phyloP scores from a whole-genome alignment of 1,284 basidiomycete species.

The Sporisorium scitamineum region DNA sequence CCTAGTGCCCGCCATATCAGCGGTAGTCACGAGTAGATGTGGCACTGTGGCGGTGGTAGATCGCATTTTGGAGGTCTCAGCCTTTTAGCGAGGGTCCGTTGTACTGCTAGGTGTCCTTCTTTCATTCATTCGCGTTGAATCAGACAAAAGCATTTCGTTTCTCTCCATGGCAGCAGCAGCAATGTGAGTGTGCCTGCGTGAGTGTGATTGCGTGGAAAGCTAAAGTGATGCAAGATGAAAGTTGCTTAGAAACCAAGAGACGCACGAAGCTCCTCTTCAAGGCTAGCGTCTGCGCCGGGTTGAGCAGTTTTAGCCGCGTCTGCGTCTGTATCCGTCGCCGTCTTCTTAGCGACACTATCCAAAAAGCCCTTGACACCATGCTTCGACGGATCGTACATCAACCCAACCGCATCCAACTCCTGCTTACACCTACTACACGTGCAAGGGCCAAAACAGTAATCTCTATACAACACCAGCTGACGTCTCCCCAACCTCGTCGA shows the following conservation, averaged over 20 bases:
- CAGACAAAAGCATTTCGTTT: constrained; percentile 1
- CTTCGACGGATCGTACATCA: constrained; percentile 23
- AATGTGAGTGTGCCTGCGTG: neutral
- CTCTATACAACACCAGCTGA: constrained; percentile 73
- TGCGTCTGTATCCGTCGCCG: neutral
- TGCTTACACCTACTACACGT: constrained; percentile 74
- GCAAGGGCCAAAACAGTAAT: constrained; percentile 70
- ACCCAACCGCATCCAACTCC: constrained; percentile 72
- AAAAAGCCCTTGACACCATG: constrained; percentile 30
- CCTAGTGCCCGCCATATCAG: constrained; percentile 34
- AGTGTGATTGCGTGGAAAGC: neutral
- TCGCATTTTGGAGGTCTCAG: neutral
- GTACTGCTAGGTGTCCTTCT: neutral
- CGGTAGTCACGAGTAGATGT: constrained; percentile 31
- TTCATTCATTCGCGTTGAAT: neutral
- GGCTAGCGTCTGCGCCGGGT: neutral
- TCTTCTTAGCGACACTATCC: constrained; percentile 25
- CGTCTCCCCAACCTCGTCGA: constrained; percentile 74
- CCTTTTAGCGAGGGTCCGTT: neutral
- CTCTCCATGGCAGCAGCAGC: neutral
- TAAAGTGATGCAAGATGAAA: neutral
- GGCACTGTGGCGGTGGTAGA: neutral
- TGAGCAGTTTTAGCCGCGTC: neutral
- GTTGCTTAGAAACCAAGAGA: constrained; percentile 52
- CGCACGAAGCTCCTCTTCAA: constrained; percentile 60